Evolutionary conservation across 208 protist genomes (phyloP).

Genomic region (Wallacemonas sp.): DNA sequence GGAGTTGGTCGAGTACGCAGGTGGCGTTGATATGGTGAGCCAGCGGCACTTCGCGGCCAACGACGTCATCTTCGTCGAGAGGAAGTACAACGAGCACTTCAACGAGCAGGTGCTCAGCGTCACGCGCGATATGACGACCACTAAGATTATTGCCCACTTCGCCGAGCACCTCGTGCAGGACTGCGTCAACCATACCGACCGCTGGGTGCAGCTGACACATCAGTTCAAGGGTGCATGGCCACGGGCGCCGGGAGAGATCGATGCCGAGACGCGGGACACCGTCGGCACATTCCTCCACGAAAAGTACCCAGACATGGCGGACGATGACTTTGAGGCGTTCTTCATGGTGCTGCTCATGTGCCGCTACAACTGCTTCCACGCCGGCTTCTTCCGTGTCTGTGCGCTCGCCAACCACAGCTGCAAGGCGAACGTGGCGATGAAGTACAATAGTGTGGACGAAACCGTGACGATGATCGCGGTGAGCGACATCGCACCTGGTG

Average conservation of each 20-base stretch:
- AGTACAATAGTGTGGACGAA: conserved; percentile 53
- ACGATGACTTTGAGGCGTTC: conserved; percentile 54
- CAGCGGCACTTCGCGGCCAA: conserved; percentile 49
- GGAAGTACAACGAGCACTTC: conserved; percentile 55
- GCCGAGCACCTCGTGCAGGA: conserved; percentile 52
- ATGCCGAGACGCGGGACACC: conserved; percentile 35
- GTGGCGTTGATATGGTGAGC: conserved; percentile 75
- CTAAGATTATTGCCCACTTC: conserved; percentile 61
- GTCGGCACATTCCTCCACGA: conserved; percentile 31
- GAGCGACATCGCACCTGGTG: conserved; percentile 53
- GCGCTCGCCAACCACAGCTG: conserved; percentile 89
- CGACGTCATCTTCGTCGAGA: conserved; percentile 75
- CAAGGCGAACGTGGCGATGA: conserved; percentile 87
- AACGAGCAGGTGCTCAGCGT: conserved; percentile 34
- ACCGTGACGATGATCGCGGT: conserved; percentile 80
- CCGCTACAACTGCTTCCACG: conserved; percentile 87
- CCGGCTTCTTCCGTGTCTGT: conserved; percentile 84
- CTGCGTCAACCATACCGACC: conserved; percentile 29
- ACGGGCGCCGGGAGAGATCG: conserved; percentile 52
- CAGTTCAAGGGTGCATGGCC: conserved; percentile 82
- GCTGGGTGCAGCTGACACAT: conserved; percentile 51
- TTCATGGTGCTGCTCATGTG: conserved; percentile 73
- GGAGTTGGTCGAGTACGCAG: conserved; percentile 68
- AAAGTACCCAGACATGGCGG: conserved; percentile 37
- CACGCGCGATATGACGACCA: conserved; percentile 43